phyloP scores from a whole-genome alignment of 345 rosid species.

The Diplotaxis tenuifolia region DNA sequence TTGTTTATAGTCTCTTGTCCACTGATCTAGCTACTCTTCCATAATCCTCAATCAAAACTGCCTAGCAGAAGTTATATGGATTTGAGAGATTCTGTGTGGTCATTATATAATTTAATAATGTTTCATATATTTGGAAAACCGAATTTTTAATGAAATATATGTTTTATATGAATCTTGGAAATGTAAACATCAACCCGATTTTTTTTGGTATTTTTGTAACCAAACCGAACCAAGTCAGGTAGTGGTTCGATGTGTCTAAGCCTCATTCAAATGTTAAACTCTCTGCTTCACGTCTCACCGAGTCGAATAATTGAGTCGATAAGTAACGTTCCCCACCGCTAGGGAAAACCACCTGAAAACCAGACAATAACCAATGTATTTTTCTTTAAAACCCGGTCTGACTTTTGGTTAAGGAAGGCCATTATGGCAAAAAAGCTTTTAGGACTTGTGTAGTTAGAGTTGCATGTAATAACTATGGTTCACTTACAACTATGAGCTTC shows the following conservation, averaged over 20 bases:
- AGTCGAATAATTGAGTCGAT: slow-evolving; percentile 53
- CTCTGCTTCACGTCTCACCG: slow-evolving; percentile 51
- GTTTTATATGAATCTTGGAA: too few relatives aligned
- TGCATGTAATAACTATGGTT: neutral
- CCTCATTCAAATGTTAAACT: slow-evolving; percentile 46
- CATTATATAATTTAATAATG: too few relatives aligned
- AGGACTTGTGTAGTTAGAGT: neutral
- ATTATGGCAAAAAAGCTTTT: neutral
- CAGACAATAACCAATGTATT: neutral
- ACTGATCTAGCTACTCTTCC: neutral
- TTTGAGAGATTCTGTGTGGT: too few relatives aligned
- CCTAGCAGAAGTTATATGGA: too few relatives aligned
- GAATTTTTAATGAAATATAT: too few relatives aligned
- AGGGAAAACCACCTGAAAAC: slow-evolving; percentile 51
- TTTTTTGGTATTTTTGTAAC: neutral
- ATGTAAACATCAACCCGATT: neutral
- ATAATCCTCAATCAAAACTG: too few relatives aligned
- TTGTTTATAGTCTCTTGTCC: slow-evolving; percentile 39
- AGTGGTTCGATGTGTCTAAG: neutral
- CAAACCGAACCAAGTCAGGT: neutral
- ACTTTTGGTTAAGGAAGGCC: neutral
- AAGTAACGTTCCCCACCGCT: slow-evolving; percentile 80
- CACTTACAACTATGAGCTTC: slow-evolving; percentile 65
- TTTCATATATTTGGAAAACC: too few relatives aligned
- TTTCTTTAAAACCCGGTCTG: neutral